Evolutionary conservation across 257 asterid genomes (phyloP).

Genomic region (Primulina tabacum): DNA sequence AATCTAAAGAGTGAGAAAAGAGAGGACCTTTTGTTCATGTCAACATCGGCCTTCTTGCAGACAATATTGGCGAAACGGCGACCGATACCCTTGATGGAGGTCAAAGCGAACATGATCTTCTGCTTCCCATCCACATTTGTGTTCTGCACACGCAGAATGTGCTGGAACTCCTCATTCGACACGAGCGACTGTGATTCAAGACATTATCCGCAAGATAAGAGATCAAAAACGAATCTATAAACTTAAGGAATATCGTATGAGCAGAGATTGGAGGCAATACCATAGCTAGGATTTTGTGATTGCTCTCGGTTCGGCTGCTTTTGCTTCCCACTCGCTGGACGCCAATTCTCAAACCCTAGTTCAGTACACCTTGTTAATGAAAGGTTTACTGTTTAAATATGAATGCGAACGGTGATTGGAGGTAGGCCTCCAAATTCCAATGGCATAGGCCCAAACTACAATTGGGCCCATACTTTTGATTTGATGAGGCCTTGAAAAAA

Average conservation of each 20-base stretch:
- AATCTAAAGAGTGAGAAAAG: not conserved
- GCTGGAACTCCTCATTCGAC: constrained; percentile 89
- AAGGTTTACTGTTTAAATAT: not conserved
- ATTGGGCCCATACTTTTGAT: not conserved
- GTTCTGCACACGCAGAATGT: constrained; percentile 92
- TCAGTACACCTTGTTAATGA: not conserved
- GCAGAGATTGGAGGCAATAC: constrained; percentile 1
- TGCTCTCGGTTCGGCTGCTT: constrained; percentile 30
- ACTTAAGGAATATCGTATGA: not conserved
- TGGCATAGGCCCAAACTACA: no score
- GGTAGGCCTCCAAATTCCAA: not conserved
- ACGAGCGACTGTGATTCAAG: constrained; percentile 57
- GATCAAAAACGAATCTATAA: not conserved
- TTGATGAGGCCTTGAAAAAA: not conserved
- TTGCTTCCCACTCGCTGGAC: constrained; percentile 8
- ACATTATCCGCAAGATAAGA: not conserved
- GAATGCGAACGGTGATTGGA: not conserved
- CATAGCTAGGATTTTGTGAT: constrained; percentile 26
- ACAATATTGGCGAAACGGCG: constrained; percentile 92
- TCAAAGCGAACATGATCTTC: constrained; percentile 93
- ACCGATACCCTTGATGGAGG: constrained; percentile 95
- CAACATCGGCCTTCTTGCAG: constrained; percentile 90
- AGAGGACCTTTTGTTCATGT: constrained; percentile 82
- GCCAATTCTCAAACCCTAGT: constrained; percentile 29
- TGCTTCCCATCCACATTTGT: constrained; percentile 93